phyloP scores from a whole-genome alignment of 768 basidiomycete genomes.

The Dacryopinax primogenitus region DNA sequence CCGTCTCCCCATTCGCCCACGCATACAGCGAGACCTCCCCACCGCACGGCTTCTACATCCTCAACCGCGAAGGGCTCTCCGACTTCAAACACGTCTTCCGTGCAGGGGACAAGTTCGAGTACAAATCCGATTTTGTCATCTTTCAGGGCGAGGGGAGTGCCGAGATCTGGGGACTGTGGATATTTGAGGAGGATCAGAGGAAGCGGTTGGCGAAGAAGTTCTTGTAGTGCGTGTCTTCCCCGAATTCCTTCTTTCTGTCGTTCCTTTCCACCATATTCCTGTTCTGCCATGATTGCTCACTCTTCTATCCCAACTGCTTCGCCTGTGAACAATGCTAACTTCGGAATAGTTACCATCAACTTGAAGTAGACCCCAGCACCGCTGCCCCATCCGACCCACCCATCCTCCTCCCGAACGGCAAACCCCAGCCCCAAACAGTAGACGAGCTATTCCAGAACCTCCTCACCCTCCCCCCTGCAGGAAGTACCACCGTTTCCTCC shows the following conservation, averaged over 20 bases:
- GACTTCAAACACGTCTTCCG: constrained; percentile 9
- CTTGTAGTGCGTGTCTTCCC: constrained; percentile 3
- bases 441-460: constrained; percentile 7
- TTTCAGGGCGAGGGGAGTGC: background rate
- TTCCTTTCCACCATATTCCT: background rate
- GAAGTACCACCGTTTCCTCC: background rate
- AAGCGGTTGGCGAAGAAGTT: constrained; percentile 1
- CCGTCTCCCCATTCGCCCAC: background rate
- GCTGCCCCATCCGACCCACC: background rate
- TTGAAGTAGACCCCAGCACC: background rate
- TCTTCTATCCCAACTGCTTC: background rate
- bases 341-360: background rate
- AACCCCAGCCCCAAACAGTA: background rate
- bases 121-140: constrained; percentile 8
- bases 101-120: constrained; percentile 4
- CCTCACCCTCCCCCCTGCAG: background rate
- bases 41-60: constrained; percentile 7
- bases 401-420: background rate
- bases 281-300: background rate
- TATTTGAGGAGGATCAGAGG: background rate
- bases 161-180: constrained; percentile 5
- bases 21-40: background rate
- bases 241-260: background rate
- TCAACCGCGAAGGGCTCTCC: constrained; percentile 2
- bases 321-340: background rate